These are phyloP conservation scores for Debaryomyces sp. DNA, from an alignment of 1,139 yeast species.

Conservation along the genomic window DNA sequence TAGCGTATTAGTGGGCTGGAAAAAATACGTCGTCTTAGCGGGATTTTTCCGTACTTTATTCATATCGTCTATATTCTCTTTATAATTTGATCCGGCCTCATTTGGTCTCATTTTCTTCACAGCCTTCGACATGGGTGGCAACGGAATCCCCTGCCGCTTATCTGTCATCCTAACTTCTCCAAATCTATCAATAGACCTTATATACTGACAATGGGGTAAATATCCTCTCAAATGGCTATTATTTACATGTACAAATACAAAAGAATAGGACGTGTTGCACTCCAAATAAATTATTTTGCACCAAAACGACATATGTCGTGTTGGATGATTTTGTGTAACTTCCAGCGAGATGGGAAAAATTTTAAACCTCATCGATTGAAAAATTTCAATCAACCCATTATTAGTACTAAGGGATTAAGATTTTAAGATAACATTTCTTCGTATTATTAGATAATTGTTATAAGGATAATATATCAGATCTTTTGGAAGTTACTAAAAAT, in stretches of 20 bases:
- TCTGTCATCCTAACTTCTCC: background rate
- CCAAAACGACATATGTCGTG: slow-evolving; percentile 6
- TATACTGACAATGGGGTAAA: background rate
- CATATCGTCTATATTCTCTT: slow-evolving; percentile 6
- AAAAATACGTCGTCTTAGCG: slow-evolving; percentile 39
- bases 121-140: background rate
- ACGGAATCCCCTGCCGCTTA: background rate
- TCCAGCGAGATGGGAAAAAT: slow-evolving; percentile 13
- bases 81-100: background rate
- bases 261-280: slow-evolving; percentile 9
- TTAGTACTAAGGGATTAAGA: slow-evolving; percentile 1
- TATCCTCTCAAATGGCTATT: background rate
- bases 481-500: background rate
- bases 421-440: slow-evolving; percentile 4
- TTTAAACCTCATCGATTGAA: slow-evolving; percentile 25
- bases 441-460: slow-evolving; percentile 3
- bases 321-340: background rate
- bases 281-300: slow-evolving; percentile 6
- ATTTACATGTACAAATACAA: slow-evolving; percentile 8
- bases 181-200: background rate
- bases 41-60: slow-evolving; percentile 14
- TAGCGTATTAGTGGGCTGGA: slow-evolving; percentile 38
- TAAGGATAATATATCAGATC: slow-evolving; percentile 1
- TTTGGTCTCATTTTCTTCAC: background rate
- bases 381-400: slow-evolving; percentile 14